Conservation (phyloP, 129 eudicot species). For the Flaveria trinervia region DNA sequence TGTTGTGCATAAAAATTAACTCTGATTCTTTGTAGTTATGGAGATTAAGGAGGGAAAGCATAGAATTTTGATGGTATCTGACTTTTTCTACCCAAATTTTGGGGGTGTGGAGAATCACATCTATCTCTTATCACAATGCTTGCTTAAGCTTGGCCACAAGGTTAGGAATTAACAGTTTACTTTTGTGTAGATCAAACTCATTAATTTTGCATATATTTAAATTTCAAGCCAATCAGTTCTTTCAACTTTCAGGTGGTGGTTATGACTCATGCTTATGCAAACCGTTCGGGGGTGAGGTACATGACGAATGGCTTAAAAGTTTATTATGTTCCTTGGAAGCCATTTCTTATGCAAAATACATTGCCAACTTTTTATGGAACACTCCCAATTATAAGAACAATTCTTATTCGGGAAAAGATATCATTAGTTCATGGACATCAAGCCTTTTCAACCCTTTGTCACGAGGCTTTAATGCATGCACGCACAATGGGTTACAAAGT, state of each 20-base stretch:
- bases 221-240: neutral
- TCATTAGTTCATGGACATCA: constrained; percentile 94
- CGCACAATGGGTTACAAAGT: constrained; percentile 98
- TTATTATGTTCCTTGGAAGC: constrained; percentile 94
- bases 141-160: constrained; percentile 93
- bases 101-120: constrained; percentile 99
- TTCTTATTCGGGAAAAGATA: constrained; percentile 82
- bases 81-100: constrained; percentile 92
- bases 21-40: constrained; percentile 36
- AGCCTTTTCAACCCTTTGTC: constrained; percentile 97
- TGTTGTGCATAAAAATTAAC: neutral
- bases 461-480: constrained; percentile 97
- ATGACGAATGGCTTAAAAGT: constrained; percentile 96
- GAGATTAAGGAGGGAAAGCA: constrained; percentile 43
- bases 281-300: constrained; percentile 91
- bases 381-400: constrained; percentile 79
- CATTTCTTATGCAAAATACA: constrained; percentile 89
- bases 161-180: constrained; percentile 29
- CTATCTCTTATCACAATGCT: constrained; percentile 85
- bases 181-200: neutral
- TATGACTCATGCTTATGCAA: constrained; percentile 90
- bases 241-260: constrained; percentile 64
- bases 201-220: constrained; percentile 2
- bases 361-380: constrained; percentile 90
- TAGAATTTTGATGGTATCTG: constrained; percentile 90